These are phyloP conservation scores for Amesomyces nigricolor DNA, from an alignment of 2,329 filamentous ascomycete species.

Conservation along the genomic window DNA sequence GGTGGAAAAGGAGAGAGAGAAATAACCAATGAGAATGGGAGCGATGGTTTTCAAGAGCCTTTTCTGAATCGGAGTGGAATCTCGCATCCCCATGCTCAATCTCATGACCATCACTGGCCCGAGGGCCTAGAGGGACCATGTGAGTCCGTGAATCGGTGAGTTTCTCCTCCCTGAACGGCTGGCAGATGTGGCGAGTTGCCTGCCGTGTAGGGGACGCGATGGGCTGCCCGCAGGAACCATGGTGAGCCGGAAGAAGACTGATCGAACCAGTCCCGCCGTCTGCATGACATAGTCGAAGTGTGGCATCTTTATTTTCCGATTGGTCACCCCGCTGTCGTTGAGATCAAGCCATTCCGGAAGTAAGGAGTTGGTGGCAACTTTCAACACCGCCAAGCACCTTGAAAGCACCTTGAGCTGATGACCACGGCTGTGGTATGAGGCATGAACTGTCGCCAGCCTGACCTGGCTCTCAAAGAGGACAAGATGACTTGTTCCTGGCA, in stretches of 20 bases:
- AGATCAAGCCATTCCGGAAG: slow-evolving; percentile 1
- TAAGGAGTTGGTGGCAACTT: not conserved
- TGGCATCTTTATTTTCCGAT: slow-evolving; percentile 22
- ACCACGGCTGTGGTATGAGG: too few relatives aligned
- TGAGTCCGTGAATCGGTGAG: not conserved
- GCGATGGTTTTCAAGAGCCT: not conserved
- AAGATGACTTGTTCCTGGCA: too few relatives aligned
- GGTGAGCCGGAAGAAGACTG: slow-evolving; percentile 4
- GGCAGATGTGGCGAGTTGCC: slow-evolving; percentile 17
- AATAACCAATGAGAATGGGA: slow-evolving; percentile 4
- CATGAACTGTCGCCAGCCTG: too few relatives aligned
- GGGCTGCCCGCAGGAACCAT: slow-evolving; percentile 4
- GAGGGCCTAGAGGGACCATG: not conserved
- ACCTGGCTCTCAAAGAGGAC: too few relatives aligned
- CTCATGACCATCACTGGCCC: not conserved
- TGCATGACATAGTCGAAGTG: slow-evolving; percentile 21
- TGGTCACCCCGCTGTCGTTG: slow-evolving; percentile 3
- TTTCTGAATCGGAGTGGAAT: not conserved
- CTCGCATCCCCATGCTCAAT: not conserved
- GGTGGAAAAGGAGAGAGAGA: not conserved
- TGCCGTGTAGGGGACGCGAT: slow-evolving; percentile 15
- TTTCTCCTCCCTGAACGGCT: not conserved
- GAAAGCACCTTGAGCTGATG: too few relatives aligned
- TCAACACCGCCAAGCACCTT: not conserved
- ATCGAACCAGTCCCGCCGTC: slow-evolving; percentile 12